Conservation (phyloP, 192 early-diverging fungal species). For the Funneliformis mosseae region DNA sequence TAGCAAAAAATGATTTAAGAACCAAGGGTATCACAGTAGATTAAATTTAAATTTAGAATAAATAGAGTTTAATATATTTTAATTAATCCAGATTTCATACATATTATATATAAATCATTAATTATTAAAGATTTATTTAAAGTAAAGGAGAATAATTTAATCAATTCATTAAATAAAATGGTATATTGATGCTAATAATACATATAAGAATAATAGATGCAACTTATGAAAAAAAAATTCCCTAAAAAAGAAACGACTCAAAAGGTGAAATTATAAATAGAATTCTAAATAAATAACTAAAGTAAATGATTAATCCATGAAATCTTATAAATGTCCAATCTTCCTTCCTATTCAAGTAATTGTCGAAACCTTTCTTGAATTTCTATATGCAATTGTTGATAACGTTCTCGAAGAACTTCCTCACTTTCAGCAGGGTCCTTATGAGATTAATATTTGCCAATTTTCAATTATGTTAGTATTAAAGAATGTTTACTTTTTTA, state of each 20-base stretch:
- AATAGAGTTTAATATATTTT: too few species aligned
- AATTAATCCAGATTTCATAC: too few species aligned
- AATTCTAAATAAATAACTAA: not conserved
- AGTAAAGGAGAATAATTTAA: too few species aligned
- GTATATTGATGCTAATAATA: too few species aligned
- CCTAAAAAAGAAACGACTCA: not conserved
- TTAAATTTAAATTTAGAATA: not conserved
- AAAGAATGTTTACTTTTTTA: too few species aligned
- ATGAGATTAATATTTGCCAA: slow-evolving; percentile 2
- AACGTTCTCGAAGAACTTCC: slow-evolving; percentile 81
- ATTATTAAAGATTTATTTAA: too few species aligned
- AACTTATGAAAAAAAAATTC: not conserved
- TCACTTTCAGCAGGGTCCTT: slow-evolving; percentile 96
- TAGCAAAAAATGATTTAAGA: slow-evolving; percentile 25
- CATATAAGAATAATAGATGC: too few species aligned
- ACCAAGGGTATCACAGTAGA: slow-evolving; percentile 11
- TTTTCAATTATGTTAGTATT: too few species aligned
- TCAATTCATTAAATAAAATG: too few species aligned
- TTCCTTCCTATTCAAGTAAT: slow-evolving; percentile 18
- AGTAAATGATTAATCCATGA: too few species aligned
- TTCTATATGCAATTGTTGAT: slow-evolving; percentile 89
- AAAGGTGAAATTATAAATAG: too few species aligned
- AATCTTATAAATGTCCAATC: not conserved
- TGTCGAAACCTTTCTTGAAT: slow-evolving; percentile 91
- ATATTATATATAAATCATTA: too few species aligned